Percentiles rank a stretch among this genome's conserved stretches.
phyloP scores from a whole-genome alignment of 495 filamentous ascomycete species.

The Talaromyces trachyspermus region DNA sequence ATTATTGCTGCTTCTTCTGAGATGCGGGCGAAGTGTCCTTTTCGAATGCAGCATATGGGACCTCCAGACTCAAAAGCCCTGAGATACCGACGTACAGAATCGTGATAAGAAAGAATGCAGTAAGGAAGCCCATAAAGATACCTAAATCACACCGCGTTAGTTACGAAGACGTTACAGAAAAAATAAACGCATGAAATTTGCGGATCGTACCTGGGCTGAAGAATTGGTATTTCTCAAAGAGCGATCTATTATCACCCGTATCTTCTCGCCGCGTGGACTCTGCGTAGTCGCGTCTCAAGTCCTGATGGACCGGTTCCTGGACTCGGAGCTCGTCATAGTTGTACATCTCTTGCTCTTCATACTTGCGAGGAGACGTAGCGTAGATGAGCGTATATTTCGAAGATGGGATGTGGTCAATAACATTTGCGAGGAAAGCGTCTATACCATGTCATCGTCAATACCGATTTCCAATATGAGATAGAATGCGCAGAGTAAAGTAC shows the following conservation, averaged over 20 bases:
- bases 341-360: constrained; percentile 30
- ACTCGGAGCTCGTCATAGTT: constrained; percentile 44
- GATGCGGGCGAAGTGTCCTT: constrained; percentile 85
- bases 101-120: constrained; percentile 56
- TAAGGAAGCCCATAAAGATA: constrained; percentile 76
- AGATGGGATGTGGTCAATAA: constrained; percentile 48
- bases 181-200: too few relatives aligned
- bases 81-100: constrained; percentile 72
- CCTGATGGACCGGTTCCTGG: constrained; percentile 44
- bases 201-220: constrained; percentile 67
- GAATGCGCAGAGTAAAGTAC: constrained; percentile 21
- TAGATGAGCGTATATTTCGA: constrained; percentile 58
- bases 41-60: constrained; percentile 90
- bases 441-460: constrained; percentile 11
- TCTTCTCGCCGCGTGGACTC: constrained; percentile 21
- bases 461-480: background rate
- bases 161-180: background rate
- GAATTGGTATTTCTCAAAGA: constrained; percentile 91
- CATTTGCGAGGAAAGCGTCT: constrained; percentile 56
- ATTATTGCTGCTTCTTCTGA: constrained; percentile 69
- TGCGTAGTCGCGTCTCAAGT: constrained; percentile 51
- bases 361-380: constrained; percentile 42
- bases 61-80: constrained; percentile 71
- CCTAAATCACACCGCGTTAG: constrained; percentile 32
- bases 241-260: constrained; percentile 37